Evolutionary conservation across 768 basidiomycete species (phyloP).

Genomic region (Leccinum barrowsii): DNA sequence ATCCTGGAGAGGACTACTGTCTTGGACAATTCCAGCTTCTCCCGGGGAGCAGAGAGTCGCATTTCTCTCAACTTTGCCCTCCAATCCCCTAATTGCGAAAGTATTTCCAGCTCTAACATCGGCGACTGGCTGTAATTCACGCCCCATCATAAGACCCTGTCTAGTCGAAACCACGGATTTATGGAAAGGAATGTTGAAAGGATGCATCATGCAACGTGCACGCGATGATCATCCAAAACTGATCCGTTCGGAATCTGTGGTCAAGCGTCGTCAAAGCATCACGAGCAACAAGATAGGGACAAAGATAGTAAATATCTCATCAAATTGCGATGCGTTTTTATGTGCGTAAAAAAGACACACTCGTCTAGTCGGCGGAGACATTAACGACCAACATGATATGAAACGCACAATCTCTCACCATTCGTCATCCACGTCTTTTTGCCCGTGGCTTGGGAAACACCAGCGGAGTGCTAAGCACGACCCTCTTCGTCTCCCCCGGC

Average conservation of each 20-base stretch:
- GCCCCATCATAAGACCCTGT: constrained; percentile 77
- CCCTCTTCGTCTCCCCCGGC: constrained; percentile 63
- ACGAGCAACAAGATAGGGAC: not conserved
- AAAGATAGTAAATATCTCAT: not conserved
- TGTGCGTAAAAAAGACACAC: not conserved
- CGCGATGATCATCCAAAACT: too few species aligned
- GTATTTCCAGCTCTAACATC: constrained; percentile 89
- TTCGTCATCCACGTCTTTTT: constrained; percentile 30
- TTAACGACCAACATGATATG: not conserved
- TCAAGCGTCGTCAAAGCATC: not conserved
- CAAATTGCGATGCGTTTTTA: not conserved
- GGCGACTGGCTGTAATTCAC: constrained; percentile 83
- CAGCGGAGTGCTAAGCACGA: constrained; percentile 71
- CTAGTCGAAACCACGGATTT: not conserved
- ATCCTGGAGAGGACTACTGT: constrained; percentile 31
- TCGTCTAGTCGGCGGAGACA: not conserved
- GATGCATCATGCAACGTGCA: not conserved
- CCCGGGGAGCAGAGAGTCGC: constrained; percentile 81
- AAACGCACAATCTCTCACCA: not conserved
- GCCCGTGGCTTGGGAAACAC: constrained; percentile 68
- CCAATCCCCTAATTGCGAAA: constrained; percentile 87
- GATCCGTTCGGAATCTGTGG: not conserved
- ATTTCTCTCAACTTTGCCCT: constrained; percentile 85
- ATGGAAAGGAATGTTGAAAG: not conserved
- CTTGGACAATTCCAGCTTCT: constrained; percentile 38